Percentiles rank a stretch among this genome's conserved stretches.
Evolutionary conservation across 257 asterid species (phyloP).

Genomic region (Galeopsis tetrahit): DNA sequence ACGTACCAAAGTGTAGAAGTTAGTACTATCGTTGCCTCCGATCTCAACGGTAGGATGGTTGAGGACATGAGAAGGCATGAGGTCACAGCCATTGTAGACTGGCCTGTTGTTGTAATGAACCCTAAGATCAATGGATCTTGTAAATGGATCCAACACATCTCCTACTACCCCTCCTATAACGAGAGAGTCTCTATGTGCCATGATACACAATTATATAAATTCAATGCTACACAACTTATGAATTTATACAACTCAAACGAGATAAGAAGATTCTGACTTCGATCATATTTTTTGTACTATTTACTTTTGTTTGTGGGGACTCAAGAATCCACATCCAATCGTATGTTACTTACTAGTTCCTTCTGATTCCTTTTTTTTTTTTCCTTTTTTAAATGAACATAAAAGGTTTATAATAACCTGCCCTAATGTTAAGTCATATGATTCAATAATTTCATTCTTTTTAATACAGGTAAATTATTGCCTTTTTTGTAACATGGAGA

Average conservation of each 20-base stretch:
- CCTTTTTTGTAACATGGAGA: too few species aligned
- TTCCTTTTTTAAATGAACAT: too few species aligned
- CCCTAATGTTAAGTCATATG: too few species aligned
- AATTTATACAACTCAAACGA: slow-evolving; percentile 7
- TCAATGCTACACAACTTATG: not conserved
- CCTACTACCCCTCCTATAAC: slow-evolving; percentile 61
- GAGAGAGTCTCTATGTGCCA: slow-evolving; percentile 55
- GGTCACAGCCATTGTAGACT: slow-evolving; percentile 49
- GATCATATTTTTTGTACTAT: not conserved
- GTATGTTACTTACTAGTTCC: too few species aligned
- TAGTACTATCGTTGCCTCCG: slow-evolving; percentile 54
- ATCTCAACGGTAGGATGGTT: slow-evolving; percentile 58
- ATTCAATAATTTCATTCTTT: too few species aligned
- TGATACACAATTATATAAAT: slow-evolving; percentile 13
- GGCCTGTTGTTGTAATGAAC: slow-evolving; percentile 36
- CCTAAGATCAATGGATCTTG: slow-evolving; percentile 40
- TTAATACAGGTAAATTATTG: too few species aligned
- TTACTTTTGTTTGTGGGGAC: not conserved
- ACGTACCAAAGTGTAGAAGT: slow-evolving; percentile 58
- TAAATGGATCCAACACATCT: slow-evolving; percentile 65
- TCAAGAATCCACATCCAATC: slow-evolving; percentile 2
- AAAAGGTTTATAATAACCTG: too few species aligned
- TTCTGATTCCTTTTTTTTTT: too few species aligned
- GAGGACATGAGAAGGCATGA: slow-evolving; percentile 55
- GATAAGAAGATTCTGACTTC: slow-evolving; percentile 9